A percentile compares a stretch with the other conserved stretches of the same genome.
These are phyloP conservation scores for Dactylella cylindrospora DNA, from an alignment of 2,329 filamentous ascomycete species.

Conservation along the genomic window DNA sequence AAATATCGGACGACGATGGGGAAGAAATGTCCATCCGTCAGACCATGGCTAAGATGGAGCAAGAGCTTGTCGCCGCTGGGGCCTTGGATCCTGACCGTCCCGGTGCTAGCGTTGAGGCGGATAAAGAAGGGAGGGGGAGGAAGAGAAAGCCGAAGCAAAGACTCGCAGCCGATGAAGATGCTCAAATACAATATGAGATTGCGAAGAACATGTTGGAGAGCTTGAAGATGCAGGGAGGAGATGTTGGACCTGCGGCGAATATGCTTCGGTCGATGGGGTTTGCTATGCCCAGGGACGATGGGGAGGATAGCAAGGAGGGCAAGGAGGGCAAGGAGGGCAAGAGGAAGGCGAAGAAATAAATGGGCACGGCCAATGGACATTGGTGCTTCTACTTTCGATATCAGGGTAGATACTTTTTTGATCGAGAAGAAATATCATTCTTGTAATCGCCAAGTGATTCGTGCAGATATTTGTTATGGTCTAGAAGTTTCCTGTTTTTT, in stretches of 20 bases:
- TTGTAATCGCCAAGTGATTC: no score
- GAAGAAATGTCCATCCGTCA: slow-evolving; percentile 66
- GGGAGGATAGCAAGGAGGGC: slow-evolving; percentile 54
- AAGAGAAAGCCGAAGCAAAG: slow-evolving; percentile 53
- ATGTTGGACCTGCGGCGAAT: slow-evolving; percentile 83
- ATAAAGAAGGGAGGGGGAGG: slow-evolving; percentile 48
- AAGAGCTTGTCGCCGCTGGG: slow-evolving; percentile 69
- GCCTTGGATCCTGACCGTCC: slow-evolving; percentile 57
- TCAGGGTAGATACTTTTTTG: background rate
- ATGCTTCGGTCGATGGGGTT: slow-evolving; percentile 84
- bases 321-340: slow-evolving; percentile 37
- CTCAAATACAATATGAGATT: slow-evolving; percentile 78
- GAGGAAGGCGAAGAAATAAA: slow-evolving; percentile 9
- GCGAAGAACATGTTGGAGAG: slow-evolving; percentile 89
- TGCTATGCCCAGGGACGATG: slow-evolving; percentile 76
- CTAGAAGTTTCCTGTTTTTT: background rate
- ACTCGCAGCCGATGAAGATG: slow-evolving; percentile 52
- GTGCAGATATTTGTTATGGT: no score
- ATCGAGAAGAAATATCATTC: slow-evolving; percentile 2
- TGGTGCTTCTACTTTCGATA: background rate
- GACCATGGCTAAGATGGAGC: slow-evolving; percentile 69
- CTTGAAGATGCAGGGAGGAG: slow-evolving; percentile 85
- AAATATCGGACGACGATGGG: slow-evolving; percentile 52
- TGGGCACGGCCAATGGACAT: background rate
- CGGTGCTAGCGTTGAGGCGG: slow-evolving; percentile 34